These are phyloP conservation scores for Esteya vermicola DNA, from an alignment of 2,329 filamentous ascomycete species.

Conservation along the genomic window DNA sequence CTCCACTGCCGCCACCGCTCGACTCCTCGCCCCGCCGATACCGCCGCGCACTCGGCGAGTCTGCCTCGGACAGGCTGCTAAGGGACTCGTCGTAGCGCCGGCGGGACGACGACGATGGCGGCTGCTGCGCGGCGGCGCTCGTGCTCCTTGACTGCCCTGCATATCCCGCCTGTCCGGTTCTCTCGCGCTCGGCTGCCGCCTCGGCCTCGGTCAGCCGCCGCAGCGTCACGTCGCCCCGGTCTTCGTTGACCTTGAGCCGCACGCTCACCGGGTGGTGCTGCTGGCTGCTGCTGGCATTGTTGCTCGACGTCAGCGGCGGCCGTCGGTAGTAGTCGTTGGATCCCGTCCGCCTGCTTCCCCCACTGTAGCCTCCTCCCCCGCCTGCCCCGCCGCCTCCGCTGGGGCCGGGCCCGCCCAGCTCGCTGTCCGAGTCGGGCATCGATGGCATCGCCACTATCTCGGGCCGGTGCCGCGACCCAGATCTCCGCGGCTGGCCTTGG, in stretches of 20 bases:
- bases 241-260: slow-evolving; percentile 45
- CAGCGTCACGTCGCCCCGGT: slow-evolving; percentile 47
- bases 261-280: slow-evolving; percentile 42
- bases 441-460: slow-evolving; percentile 32
- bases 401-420: slow-evolving; percentile 14
- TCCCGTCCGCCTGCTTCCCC: slow-evolving; percentile 31
- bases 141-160: background rate
- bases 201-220: slow-evolving; percentile 48
- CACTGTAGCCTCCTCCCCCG: slow-evolving; percentile 29
- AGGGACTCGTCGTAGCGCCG: slow-evolving; percentile 33
- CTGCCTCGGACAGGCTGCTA: slow-evolving; percentile 43
- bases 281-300: no score
- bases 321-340: slow-evolving; percentile 2
- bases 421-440: slow-evolving; percentile 23
- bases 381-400: slow-evolving; percentile 28
- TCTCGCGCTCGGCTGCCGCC: slow-evolving; percentile 27
- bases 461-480: slow-evolving; percentile 18
- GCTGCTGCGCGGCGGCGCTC: slow-evolving; percentile 20
- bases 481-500: background rate
- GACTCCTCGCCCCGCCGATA: slow-evolving; percentile 31
- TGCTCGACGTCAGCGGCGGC: slow-evolving; percentile 10
- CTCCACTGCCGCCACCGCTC: slow-evolving; percentile 36
- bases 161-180: background rate
- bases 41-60: slow-evolving; percentile 32
- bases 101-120: slow-evolving; percentile 6